Evolutionary conservation across 2,329 filamentous ascomycete genomes (phyloP).

Genomic region (Coniella vitis): DNA sequence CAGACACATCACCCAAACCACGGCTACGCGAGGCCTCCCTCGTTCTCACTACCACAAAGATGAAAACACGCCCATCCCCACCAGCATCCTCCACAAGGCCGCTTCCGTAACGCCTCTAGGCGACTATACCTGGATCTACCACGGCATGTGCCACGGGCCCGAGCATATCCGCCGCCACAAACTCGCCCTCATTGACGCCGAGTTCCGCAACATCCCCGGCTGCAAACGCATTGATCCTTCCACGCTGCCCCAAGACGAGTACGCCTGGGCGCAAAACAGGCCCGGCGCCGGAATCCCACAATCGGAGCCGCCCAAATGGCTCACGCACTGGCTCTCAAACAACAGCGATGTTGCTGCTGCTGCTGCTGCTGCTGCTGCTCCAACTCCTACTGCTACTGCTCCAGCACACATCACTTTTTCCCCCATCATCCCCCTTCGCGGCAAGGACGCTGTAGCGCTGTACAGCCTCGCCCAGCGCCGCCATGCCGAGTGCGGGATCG

Average conservation of each 20-base stretch:
- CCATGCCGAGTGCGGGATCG: constrained; percentile 23
- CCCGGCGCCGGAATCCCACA: constrained; percentile 26
- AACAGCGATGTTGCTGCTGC: too few relatives aligned
- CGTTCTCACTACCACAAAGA: constrained; percentile 26
- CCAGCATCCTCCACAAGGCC: constrained; percentile 28
- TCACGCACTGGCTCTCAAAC: constrained; percentile 32
- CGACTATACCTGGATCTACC: constrained; percentile 37
- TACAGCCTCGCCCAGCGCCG: constrained; percentile 25
- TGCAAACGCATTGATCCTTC: constrained; percentile 24
- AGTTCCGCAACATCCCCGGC: constrained; percentile 26
- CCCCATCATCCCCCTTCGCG: constrained; percentile 29
- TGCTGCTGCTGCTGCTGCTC: too few relatives aligned
- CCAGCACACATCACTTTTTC: constrained; percentile 30
- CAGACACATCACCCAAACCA: constrained; percentile 32
- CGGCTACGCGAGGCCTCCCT: constrained; percentile 29
- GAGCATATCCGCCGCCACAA: constrained; percentile 25
- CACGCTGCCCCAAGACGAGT: constrained; percentile 17
- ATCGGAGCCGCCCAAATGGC: constrained; percentile 31
- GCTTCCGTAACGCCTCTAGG: constrained; percentile 18
- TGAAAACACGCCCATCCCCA: constrained; percentile 30
- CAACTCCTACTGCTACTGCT: too few relatives aligned
- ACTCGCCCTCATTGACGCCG: constrained; percentile 26
- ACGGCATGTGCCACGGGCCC: constrained; percentile 33
- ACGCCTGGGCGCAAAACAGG: constrained; percentile 18
- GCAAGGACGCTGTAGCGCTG: constrained; percentile 28